These are phyloP conservation scores for Alnus rubra DNA, from an alignment of 306 rosid species.

Conservation along the genomic window DNA sequence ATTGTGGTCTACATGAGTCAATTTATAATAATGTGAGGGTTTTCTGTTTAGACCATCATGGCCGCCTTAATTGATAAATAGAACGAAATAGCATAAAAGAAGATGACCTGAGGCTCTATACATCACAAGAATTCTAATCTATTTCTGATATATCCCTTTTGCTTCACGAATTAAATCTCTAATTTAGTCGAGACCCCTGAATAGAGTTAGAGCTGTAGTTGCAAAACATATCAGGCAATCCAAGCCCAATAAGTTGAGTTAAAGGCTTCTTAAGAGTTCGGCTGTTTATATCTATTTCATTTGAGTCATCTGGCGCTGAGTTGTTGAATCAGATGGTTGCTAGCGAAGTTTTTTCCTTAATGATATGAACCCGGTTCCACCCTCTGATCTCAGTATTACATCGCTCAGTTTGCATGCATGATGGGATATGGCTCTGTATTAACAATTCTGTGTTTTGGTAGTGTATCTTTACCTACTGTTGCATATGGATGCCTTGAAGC, in stretches of 20 bases:
- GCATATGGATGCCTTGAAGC: constrained; percentile 77
- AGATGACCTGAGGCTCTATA: not conserved
- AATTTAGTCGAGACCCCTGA: not conserved
- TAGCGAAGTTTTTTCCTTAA: not conserved
- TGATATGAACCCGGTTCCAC: not conserved
- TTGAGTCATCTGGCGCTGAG: not conserved
- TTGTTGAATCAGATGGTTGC: constrained; percentile 4
- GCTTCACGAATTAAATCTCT: not conserved
- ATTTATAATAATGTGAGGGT: not conserved
- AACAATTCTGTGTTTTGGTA: constrained; percentile 14
- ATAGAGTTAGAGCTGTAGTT: not conserved
- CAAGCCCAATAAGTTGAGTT: not conserved
- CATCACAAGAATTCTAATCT: not conserved
- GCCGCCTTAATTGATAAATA: not conserved
- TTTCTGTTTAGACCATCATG: not conserved
- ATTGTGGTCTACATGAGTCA: not conserved
- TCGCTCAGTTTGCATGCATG: not conserved
- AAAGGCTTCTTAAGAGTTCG: not conserved
- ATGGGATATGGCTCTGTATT: not conserved
- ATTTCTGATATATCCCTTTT: not conserved
- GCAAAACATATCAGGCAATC: constrained; percentile 7
- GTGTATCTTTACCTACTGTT: constrained; percentile 70
- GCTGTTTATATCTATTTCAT: not conserved
- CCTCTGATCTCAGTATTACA: not conserved
- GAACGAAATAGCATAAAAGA: not conserved